Evolutionary conservation across 2,329 filamentous ascomycete species (phyloP), one percentile per base, ranked within the genome.

Genomic region (Teratosphaeriaceae sp.): DNA sequence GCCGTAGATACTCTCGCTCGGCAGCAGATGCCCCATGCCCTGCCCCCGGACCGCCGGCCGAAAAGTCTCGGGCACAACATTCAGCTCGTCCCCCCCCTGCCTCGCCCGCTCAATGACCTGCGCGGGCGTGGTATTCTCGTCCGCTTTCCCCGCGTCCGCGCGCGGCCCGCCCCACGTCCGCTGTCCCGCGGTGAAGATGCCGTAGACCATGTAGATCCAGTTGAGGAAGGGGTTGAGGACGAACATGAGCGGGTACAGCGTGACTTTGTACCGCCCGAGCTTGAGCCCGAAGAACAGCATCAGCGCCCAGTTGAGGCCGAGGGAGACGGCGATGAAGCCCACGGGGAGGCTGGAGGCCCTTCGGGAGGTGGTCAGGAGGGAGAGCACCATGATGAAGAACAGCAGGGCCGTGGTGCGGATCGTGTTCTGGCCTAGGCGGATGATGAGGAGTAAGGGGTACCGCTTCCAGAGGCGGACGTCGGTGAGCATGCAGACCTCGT

Each of bases 151-250:
- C 1, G 89, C 89, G 65, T 97, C 90, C 1, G 88, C 88, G 57
- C 90, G 79, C 9, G 90, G 92, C 0, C 90, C 90, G 52, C 90
- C 90, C 90, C 92, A 98, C 1, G 90, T 97, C 51, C 90, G 78
- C 63, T 95, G 88, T 16, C 89, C 88, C 22, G 89, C 88, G 1
- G 90, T 96, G 65, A 94, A 92, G 54, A 95, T 94, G 34, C 88
- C 89, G 63, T 96, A 95, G 2, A 95, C 84, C 85, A 96, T 95
- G 69, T 97, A 97, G 45, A 88, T 78, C 90, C 90, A 97, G 66
- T 97, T 97, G 74, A 96, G 89, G 61, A 97, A 94, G 1, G 92
- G 90, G 60, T 96, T 97, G 50, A 96, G 65, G 36, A 95, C 68
- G 62, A 47, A 97, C 88, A 97, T 96, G 49, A 97, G 57, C 0